These are phyloP conservation scores for Sinapis alba DNA, from an alignment of 441 rosid genomes.

Conservation along the genomic window DNA sequence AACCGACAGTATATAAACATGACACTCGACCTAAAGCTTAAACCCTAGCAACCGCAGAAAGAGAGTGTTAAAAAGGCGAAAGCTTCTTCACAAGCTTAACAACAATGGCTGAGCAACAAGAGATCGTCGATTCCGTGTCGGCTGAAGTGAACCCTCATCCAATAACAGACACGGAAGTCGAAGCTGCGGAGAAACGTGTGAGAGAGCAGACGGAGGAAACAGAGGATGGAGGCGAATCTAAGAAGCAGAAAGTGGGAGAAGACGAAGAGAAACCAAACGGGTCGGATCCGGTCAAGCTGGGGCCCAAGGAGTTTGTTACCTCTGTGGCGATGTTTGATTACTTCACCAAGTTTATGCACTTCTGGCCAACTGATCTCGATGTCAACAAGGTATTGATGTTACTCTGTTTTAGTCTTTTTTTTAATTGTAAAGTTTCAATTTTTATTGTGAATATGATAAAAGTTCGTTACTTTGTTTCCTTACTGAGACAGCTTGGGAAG, in stretches of 20 bases:
- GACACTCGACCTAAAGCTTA: slow-evolving; percentile 29
- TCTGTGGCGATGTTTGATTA: slow-evolving; percentile 81
- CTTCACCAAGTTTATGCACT: slow-evolving; percentile 65
- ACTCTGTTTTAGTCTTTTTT: neutral
- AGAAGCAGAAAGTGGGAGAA: slow-evolving; percentile 48
- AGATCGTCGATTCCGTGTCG: slow-evolving; percentile 43
- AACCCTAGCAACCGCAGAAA: slow-evolving; percentile 33
- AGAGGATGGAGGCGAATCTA: slow-evolving; percentile 43
- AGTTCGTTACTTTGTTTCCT: neutral
- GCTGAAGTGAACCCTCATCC: slow-evolving; percentile 9
- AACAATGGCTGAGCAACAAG: slow-evolving; percentile 62
- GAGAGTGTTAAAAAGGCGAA: slow-evolving; percentile 2
- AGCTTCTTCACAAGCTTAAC: slow-evolving; percentile 30
- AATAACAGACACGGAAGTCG: slow-evolving; percentile 64
- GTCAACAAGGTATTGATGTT: slow-evolving; percentile 57
- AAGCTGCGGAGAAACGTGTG: slow-evolving; percentile 48
- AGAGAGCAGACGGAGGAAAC: slow-evolving; percentile 45
- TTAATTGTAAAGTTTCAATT: slow-evolving; percentile 1
- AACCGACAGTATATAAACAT: neutral
- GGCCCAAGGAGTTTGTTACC: slow-evolving; percentile 81
- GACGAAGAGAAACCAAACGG: slow-evolving; percentile 43
- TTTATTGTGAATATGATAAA: neutral
- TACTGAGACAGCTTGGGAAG: no score
- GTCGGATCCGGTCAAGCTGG: slow-evolving; percentile 51
- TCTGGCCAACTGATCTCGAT: slow-evolving; percentile 70